Evolutionary conservation across 129 eudicot species (phyloP), one percentile per base, ranked within the genome.

Genomic region (Silybum marianum): DNA sequence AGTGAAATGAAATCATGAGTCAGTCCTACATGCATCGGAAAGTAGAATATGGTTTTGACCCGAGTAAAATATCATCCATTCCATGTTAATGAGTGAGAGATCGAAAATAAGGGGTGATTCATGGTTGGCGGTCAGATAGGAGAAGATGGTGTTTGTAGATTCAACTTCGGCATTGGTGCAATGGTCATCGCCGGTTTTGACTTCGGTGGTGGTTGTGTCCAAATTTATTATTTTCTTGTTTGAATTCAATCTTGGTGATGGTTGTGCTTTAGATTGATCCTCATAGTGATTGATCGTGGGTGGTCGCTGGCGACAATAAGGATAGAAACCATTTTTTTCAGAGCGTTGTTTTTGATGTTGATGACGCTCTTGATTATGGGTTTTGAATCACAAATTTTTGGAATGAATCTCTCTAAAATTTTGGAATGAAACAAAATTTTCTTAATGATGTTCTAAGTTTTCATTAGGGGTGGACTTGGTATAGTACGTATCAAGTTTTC

Each of bases 51-150:
- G 95, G 14, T 32, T 38, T 23, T 60, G 72, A 42, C 95, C 89
- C 92, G 96, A 91, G 92, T 91, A 90, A 60, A 94, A 90, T 80
- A 97, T 94, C 97, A 94, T 90, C 88, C 12, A 46, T 1, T 38
- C 38, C 71, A 51, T 30, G 82, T 30, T 38, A 69, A 75, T 28
- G 14, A 69, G 39, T 16, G 7, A 60, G 67, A 38, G 78, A 42
- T 67, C 75, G 71, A 74, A 19, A 8, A 42, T 21, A 36, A 36
- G 25, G 23, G 48, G 10, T 7, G 63, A 69, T 42, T 12, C 2
- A 0, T 34, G 80, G 75, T 48, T 76, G 67, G 78, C 70, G 6
- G 84, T 78, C 36, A 73, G 18, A 72, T 67, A 32, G 7, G 72
- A n/a, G 58, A 38, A 76, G 48, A 5, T 48, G 19, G 19, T 48